Evolutionary conservation across 345 rosid genomes (phyloP).

Genomic region (Salix caprea): DNA sequence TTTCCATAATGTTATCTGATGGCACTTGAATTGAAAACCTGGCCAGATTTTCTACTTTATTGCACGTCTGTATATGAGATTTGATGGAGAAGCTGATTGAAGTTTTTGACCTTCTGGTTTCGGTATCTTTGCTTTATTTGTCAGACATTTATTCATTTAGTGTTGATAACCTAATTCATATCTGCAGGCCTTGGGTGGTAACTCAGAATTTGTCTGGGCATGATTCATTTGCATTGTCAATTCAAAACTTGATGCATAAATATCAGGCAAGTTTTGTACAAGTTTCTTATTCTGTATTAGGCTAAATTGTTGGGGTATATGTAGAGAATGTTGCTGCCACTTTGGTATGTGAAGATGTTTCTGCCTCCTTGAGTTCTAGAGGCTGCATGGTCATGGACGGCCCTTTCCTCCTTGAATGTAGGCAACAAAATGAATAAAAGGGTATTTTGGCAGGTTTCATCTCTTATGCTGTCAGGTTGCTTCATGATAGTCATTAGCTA

Average conservation of each 20-base stretch:
- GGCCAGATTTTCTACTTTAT: neutral
- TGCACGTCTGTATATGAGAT: neutral
- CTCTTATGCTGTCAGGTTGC: too few species aligned
- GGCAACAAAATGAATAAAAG: too few species aligned
- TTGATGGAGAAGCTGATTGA: neutral
- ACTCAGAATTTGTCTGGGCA: conserved; percentile 11
- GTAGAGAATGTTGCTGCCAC: too few species aligned
- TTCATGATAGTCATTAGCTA: too few species aligned
- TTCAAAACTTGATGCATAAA: conserved; percentile 16
- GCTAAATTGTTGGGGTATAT: too few species aligned
- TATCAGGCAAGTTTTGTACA: conserved; percentile 16
- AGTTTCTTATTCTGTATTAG: neutral
- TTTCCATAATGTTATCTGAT: too few species aligned
- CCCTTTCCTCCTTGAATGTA: too few species aligned
- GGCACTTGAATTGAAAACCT: neutral
- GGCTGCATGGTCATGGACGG: too few species aligned
- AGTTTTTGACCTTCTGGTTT: neutral
- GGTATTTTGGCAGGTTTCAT: too few species aligned
- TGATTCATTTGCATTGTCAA: neutral
- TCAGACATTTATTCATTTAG: neutral
- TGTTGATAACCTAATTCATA: neutral
- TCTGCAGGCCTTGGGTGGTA: conserved; percentile 44
- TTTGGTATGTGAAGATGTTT: too few species aligned
- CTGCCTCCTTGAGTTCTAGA: too few species aligned
- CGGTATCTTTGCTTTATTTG: neutral